These are phyloP conservation scores for Cystobasidium onofrii DNA, from an alignment of 768 basidiomycete genomes.

Conservation along the genomic window DNA sequence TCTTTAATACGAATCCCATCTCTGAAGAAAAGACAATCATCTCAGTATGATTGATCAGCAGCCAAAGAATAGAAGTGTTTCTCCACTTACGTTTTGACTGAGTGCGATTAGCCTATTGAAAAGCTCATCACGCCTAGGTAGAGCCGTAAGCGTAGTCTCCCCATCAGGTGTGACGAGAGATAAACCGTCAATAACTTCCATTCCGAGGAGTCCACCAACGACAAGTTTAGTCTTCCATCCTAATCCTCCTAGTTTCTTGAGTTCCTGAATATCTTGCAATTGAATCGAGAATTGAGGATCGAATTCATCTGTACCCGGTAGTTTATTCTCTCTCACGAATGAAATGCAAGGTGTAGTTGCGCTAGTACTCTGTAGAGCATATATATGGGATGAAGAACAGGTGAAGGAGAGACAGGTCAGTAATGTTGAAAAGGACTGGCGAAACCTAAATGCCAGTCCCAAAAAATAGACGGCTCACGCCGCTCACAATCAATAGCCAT, in stretches of 20 bases:
- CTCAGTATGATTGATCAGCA: too few relatives aligned
- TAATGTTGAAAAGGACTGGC: background rate
- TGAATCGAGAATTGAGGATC: slow-evolving; percentile 40
- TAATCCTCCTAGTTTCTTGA: slow-evolving; percentile 47
- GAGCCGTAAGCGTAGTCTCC: slow-evolving; percentile 42
- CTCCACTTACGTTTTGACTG: slow-evolving; percentile 16
- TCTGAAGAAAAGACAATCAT: background rate
- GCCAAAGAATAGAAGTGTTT: too few relatives aligned
- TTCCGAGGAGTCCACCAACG: slow-evolving; percentile 44
- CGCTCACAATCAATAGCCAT: slow-evolving; percentile 41
- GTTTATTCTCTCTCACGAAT: slow-evolving; percentile 36
- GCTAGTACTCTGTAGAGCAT: slow-evolving; percentile 30
- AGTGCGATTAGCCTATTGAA: slow-evolving; percentile 44
- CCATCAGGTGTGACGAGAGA: slow-evolving; percentile 43
- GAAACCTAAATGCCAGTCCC: background rate
- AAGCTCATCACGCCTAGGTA: slow-evolving; percentile 46
- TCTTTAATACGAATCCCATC: slow-evolving; percentile 23
- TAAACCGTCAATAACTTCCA: slow-evolving; percentile 42
- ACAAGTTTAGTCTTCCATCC: slow-evolving; percentile 49
- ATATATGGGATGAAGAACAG: background rate
- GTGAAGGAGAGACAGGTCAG: background rate
- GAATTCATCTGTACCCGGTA: slow-evolving; percentile 16
- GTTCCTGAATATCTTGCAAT: slow-evolving; percentile 42
- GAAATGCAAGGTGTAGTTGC: slow-evolving; percentile 46
- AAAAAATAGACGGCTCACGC: background rate